These are phyloP conservation scores for Primulina huaijiensis DNA, from an alignment of 257 asterid genomes.

Conservation along the genomic window DNA sequence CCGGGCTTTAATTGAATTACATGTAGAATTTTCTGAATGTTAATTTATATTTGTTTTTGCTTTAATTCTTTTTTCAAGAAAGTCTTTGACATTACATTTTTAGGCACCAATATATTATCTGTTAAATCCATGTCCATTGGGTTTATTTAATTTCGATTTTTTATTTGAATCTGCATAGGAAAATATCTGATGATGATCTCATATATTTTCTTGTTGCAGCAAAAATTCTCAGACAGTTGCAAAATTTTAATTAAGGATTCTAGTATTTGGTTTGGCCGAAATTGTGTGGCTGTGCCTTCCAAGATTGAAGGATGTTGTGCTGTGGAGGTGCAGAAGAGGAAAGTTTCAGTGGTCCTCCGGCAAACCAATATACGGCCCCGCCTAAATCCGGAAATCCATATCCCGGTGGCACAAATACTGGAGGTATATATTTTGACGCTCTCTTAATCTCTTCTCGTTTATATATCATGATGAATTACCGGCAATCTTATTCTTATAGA, in stretches of 20 bases:
- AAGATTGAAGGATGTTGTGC: slow-evolving; percentile 51
- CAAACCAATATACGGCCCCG: slow-evolving; percentile 63
- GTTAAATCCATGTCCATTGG: not conserved
- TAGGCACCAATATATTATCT: not conserved
- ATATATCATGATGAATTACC: not conserved
- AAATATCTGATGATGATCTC: slow-evolving; percentile 6
- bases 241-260: not conserved
- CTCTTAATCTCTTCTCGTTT: not conserved
- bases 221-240: slow-evolving; percentile 11
- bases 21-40: too few species aligned
- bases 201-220: slow-evolving; percentile 14
- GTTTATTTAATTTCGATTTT: not conserved
- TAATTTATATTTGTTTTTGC: too few species aligned
- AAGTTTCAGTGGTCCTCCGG: slow-evolving; percentile 48
- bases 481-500: not conserved
- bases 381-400: slow-evolving; percentile 56
- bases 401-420: slow-evolving; percentile 39
- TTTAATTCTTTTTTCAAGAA: too few species aligned
- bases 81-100: not conserved
- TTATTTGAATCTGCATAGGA: not conserved
- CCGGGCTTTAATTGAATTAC: not conserved
- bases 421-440: slow-evolving; percentile 27
- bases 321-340: slow-evolving; percentile 92
- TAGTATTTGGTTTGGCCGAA: slow-evolving; percentile 16
- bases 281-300: slow-evolving; percentile 16